Evolutionary conservation across 805 yeast species (phyloP).

Genomic region (Zygotorulaspora danielsina): DNA sequence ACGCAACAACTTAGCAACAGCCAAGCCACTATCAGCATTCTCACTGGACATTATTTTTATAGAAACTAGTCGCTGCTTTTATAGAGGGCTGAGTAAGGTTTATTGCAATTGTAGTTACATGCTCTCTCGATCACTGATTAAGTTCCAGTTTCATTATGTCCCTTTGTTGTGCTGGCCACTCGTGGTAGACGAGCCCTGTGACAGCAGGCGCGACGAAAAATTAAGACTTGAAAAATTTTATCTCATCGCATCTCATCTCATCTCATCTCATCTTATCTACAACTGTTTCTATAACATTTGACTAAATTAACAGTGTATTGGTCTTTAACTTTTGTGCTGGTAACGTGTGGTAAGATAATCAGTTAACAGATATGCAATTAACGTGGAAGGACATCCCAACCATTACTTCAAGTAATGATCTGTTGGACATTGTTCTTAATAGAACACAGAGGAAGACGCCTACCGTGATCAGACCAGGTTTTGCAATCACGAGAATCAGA

Average conservation of each 20-base stretch:
- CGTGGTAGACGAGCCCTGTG: conserved; percentile 1
- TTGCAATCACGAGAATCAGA: conserved; percentile 91
- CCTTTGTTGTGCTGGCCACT: conserved; percentile 1
- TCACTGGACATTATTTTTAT: conserved; percentile 6
- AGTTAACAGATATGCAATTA: conserved; percentile 67
- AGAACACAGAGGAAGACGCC: conserved; percentile 99
- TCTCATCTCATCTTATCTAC: conserved; percentile 13
- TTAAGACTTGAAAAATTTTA: conserved; percentile 3
- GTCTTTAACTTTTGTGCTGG: neutral
- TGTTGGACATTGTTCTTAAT: conserved; percentile 93
- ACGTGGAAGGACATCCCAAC: conserved; percentile 98
- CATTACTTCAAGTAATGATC: conserved; percentile 86
- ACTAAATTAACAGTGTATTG: neutral
- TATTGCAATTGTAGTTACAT: too few relatives aligned
- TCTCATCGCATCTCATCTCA: conserved; percentile 24
- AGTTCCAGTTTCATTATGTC: neutral
- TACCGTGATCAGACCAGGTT: conserved; percentile 96
- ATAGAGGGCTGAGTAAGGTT: too few relatives aligned
- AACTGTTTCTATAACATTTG: neutral
- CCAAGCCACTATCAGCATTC: conserved; percentile 53
- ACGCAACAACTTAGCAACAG: conserved; percentile 68
- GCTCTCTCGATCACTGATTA: too few relatives aligned
- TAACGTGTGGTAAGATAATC: neutral
- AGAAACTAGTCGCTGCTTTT: too few relatives aligned
- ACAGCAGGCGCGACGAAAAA: conserved; percentile 2